Percentiles rank a stretch among this genome's conserved stretches.
These are phyloP conservation scores for Geotrichum bryndzae DNA, from an alignment of 1,139 yeast species.

Conservation along the genomic window DNA sequence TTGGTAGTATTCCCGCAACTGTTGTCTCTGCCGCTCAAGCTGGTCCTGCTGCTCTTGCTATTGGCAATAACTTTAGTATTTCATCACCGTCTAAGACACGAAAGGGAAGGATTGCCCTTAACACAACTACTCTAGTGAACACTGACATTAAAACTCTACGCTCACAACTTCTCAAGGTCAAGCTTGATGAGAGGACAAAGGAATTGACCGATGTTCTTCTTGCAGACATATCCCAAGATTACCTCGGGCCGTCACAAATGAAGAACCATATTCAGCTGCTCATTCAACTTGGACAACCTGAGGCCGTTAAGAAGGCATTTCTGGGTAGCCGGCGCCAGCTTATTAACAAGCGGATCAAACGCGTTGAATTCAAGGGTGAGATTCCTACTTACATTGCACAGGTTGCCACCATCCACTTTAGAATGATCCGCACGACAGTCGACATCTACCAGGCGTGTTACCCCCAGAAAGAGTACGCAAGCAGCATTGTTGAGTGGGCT, in stretches of 20 bases:
- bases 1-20: conserved; percentile 19
- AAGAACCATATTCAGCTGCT: conserved; percentile 38
- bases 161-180: conserved; percentile 22
- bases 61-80: conserved; percentile 11
- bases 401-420: conserved; percentile 55
- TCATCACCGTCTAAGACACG: background rate
- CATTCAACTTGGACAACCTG: conserved; percentile 40
- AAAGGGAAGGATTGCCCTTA: conserved; percentile 6
- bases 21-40: conserved; percentile 18
- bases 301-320: conserved; percentile 45
- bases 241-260: conserved; percentile 30
- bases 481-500: conserved; percentile 61
- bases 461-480: conserved; percentile 29
- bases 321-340: conserved; percentile 43
- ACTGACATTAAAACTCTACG: conserved; percentile 16
- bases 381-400: conserved; percentile 52
- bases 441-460: conserved; percentile 44
- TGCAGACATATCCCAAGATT: conserved; percentile 34
- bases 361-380: conserved; percentile 51
- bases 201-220: conserved; percentile 29
- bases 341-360: conserved; percentile 43
- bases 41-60: conserved; percentile 17
- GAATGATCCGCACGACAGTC: conserved; percentile 47
- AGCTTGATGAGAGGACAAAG: conserved; percentile 30
- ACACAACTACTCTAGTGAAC: conserved; percentile 1